Evolutionary conservation across 768 basidiomycete genomes (phyloP).

Genomic region (Phlebiopsis flavidoalba): DNA sequence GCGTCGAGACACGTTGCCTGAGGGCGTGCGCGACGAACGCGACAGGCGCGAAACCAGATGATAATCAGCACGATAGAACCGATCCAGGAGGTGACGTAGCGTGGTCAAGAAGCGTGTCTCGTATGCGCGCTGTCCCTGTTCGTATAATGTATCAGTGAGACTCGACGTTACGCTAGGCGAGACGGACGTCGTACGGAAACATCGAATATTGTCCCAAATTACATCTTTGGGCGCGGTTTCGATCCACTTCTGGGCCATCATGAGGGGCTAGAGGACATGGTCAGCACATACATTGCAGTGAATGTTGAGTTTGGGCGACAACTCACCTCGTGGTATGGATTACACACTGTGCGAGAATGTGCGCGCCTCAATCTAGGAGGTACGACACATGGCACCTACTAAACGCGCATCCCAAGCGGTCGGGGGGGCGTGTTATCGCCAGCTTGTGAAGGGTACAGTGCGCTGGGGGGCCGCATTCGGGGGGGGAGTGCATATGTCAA

Average conservation of each 20-base stretch:
- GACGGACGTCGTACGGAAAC: conserved; percentile 29
- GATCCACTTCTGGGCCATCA: conserved; percentile 59
- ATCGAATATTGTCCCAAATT: conserved; percentile 53
- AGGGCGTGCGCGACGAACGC: conserved; percentile 61
- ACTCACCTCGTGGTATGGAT: conserved; percentile 46
- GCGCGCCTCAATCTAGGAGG: conserved; percentile 73
- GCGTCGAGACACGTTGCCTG: conserved; percentile 50
- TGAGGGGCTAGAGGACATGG: conserved; percentile 33
- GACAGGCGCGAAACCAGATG: conserved; percentile 61
- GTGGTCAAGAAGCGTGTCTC: conserved; percentile 53
- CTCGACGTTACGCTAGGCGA: neutral
- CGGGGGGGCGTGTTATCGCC: neutral
- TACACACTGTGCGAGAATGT: conserved; percentile 60
- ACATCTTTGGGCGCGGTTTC: conserved; percentile 50
- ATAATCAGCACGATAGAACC: conserved; percentile 56
- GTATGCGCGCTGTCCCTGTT: conserved; percentile 34
- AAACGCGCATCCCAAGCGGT: conserved; percentile 52
- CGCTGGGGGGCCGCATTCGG: too few species aligned
- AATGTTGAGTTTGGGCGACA: too few species aligned
- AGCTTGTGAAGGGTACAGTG: too few species aligned
- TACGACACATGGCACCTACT: conserved; percentile 65
- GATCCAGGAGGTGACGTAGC: conserved; percentile 49
- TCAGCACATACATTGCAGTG: neutral
- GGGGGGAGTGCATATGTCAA: too few species aligned
- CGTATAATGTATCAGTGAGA: neutral